Conservation (phyloP, 345 rosid genomes). For the Populus nigra region DNA sequence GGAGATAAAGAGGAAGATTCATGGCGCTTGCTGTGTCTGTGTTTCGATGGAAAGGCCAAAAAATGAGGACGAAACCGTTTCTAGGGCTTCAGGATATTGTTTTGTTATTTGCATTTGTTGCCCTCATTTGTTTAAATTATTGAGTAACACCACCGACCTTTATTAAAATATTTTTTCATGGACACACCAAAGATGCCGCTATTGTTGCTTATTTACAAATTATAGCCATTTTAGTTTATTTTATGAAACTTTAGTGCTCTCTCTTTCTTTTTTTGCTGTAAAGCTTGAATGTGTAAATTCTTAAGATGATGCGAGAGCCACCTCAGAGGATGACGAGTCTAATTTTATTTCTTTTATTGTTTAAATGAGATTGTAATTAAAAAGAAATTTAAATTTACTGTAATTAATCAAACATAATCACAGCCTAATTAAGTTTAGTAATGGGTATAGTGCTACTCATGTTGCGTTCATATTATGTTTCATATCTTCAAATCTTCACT, state of each 20-base stretch:
- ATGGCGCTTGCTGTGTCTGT: not conserved
- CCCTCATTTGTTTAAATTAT: not conserved
- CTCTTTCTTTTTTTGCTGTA: too few species aligned
- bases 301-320: too few species aligned
- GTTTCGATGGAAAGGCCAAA: not conserved
- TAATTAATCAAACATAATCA: too few species aligned
- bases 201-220: not conserved
- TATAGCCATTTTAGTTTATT: not conserved
- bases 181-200: not conserved
- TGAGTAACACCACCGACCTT: not conserved
- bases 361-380: too few species aligned
- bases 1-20: not conserved
- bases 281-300: too few species aligned
- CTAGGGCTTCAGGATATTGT: conserved; percentile 18
- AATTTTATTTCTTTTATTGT: too few species aligned
- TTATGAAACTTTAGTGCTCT: not conserved
- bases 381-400: too few species aligned
- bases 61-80: not conserved
- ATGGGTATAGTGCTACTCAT: too few species aligned
- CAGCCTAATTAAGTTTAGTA: too few species aligned
- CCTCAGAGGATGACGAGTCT: too few species aligned
- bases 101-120: conserved; percentile 6
- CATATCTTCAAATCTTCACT: too few species aligned
- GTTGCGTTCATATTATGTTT: too few species aligned
- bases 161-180: not conserved